Evolutionary conservation across 257 asterid species (phyloP).

Genomic region (Cordia subcordata): DNA sequence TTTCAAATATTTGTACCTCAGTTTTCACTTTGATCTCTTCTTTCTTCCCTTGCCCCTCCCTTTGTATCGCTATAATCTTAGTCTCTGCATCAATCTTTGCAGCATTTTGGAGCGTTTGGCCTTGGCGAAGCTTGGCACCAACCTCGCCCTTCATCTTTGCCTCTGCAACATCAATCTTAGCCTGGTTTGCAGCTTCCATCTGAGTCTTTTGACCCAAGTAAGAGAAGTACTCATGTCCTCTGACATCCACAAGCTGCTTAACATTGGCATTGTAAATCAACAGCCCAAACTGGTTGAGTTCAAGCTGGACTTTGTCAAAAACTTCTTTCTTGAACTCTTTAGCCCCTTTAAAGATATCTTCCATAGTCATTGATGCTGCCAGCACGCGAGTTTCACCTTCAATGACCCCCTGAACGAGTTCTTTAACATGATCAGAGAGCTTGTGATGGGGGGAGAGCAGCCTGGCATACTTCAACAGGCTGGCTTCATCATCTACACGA

Average conservation of each 20-base stretch:
- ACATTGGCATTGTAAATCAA: background rate
- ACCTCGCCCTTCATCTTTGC: slow-evolving; percentile 1
- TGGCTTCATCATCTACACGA: background rate
- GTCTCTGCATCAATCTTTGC: slow-evolving; percentile 4
- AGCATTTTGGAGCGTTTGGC: background rate
- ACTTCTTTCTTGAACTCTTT: background rate
- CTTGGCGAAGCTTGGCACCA: background rate
- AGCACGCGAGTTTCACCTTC: slow-evolving; percentile 1
- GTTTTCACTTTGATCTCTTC: slow-evolving; percentile 1
- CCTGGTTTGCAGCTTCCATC: slow-evolving; percentile 4
- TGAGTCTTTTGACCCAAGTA: slow-evolving; percentile 1
- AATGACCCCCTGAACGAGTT: background rate
- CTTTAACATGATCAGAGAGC: background rate
- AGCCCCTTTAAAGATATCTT: background rate
- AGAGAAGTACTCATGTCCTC: background rate
- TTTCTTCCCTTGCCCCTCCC: background rate
- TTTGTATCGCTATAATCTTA: background rate
- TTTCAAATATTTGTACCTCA: background rate
- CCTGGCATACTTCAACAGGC: slow-evolving; percentile 3
- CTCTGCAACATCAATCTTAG: slow-evolving; percentile 1
- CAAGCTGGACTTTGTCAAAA: background rate
- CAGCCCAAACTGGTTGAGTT: background rate
- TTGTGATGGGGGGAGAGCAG: background rate
- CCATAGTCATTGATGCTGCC: background rate
- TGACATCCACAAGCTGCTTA: background rate